A percentile compares a stretch with the other conserved stretches of the same genome.
Evolutionary conservation across 2,329 filamentous ascomycete genomes (phyloP).

Genomic region (Phyllosticta capitalensis): DNA sequence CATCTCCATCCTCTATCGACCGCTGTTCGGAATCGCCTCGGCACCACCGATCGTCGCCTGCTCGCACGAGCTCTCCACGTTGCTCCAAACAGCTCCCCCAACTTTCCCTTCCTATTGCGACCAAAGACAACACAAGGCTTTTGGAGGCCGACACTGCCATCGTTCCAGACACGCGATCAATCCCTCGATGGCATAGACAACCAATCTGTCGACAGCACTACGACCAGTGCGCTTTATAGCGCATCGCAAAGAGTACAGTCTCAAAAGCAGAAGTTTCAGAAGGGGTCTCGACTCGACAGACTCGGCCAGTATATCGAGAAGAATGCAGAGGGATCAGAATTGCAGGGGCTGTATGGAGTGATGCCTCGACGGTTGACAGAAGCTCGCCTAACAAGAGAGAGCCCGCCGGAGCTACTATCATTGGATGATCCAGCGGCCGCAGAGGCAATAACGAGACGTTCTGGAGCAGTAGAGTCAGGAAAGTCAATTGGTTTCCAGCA

Average conservation of each 20-base stretch:
- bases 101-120: neutral
- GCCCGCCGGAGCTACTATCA: no score
- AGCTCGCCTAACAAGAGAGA: neutral
- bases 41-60: slow-evolving; percentile 10
- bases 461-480: neutral
- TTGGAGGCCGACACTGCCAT: neutral
- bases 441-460: neutral
- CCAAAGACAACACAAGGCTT: neutral
- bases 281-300: no score
- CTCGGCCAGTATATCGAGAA: no score
- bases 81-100: neutral
- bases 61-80: neutral
- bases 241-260: no score
- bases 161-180: neutral
- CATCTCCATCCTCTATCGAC: slow-evolving; percentile 34
- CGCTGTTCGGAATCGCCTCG: slow-evolving; percentile 15
- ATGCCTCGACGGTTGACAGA: neutral
- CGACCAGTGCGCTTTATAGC: no score
- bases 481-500: neutral
- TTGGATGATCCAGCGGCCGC: neutral
- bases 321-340: no score
- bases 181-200: neutral
- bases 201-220: neutral
- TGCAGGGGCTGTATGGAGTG: no score
- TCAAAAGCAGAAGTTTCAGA: no score